Evolutionary conservation across 495 filamentous ascomycete species (phyloP).

Genomic region (Hyaloscypha bicolor): DNA sequence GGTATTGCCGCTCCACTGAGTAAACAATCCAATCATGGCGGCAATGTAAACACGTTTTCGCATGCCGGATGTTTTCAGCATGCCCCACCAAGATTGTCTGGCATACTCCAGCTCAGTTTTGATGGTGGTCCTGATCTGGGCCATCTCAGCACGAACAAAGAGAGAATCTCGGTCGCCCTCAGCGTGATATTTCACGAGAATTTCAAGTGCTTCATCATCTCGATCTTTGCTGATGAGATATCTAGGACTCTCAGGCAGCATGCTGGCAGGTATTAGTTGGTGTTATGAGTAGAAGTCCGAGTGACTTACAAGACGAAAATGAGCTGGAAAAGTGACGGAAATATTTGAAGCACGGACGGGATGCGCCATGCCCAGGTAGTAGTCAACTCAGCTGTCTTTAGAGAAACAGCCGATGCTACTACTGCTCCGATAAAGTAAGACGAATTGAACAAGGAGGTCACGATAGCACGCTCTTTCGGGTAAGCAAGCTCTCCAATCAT

Average conservation of each 20-base stretch:
- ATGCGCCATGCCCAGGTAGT: constrained; percentile 28
- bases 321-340: constrained; percentile 28
- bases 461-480: constrained; percentile 64
- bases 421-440: constrained; percentile 55
- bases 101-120: constrained; percentile 49
- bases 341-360: constrained; percentile 27
- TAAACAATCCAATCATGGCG: constrained; percentile 51
- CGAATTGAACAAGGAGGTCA: constrained; percentile 70
- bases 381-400: constrained; percentile 19
- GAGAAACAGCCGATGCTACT: constrained; percentile 24
- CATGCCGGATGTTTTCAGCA: constrained; percentile 49
- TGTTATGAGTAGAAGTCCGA: constrained; percentile 15
- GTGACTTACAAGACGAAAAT: constrained; percentile 22
- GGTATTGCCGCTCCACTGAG: constrained; percentile 55
- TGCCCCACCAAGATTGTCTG: constrained; percentile 46
- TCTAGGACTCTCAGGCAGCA: constrained; percentile 56
- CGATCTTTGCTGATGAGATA: constrained; percentile 61
- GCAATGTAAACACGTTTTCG: constrained; percentile 53
- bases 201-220: constrained; percentile 55
- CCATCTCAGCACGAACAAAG: constrained; percentile 56
- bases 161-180: constrained; percentile 55
- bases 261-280: constrained; percentile 9
- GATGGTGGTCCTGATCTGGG: constrained; percentile 54
- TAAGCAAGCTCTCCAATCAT: constrained; percentile 68
- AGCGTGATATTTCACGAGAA: constrained; percentile 58